Conservation (phyloP, 371 early-diverging fungal genomes). For the Mucor piriformis region DNA sequence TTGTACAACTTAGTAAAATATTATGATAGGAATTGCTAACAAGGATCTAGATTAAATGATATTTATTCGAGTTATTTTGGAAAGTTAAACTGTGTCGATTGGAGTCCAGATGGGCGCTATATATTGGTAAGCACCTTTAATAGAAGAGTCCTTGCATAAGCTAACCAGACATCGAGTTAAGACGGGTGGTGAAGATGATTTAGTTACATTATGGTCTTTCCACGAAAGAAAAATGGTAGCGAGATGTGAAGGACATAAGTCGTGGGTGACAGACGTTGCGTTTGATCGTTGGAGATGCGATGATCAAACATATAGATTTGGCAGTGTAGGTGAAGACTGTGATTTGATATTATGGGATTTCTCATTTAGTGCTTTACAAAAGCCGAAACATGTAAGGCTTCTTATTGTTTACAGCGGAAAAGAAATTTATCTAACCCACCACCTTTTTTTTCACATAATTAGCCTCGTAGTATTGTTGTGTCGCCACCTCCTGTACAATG, state of each 20-base stretch:
- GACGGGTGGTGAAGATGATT: constrained; percentile 95
- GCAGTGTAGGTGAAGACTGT: constrained; percentile 91
- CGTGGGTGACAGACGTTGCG: constrained; percentile 87
- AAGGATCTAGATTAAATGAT: constrained; percentile 36
- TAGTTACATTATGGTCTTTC: constrained; percentile 90
- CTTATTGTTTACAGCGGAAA: no score
- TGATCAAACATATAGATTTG: constrained; percentile 84
- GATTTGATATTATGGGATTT: constrained; percentile 95
- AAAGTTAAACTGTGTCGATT: constrained; percentile 82
- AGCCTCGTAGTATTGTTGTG: constrained; percentile 10
- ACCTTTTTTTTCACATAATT: no score
- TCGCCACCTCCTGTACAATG: constrained; percentile 3
- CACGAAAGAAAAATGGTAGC: constrained; percentile 79
- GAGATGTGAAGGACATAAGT: constrained; percentile 92
- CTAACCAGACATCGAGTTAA: no score
- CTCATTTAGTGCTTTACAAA: constrained; percentile 77
- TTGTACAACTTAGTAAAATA: constrained; percentile 69
- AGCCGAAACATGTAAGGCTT: constrained; percentile 66
- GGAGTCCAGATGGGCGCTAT: constrained; percentile 93
- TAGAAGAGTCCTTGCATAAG: no score
- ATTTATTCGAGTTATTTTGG: constrained; percentile 81
- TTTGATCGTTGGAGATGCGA: constrained; percentile 93
- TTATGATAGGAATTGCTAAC: constrained; percentile 52
- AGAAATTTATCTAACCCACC: no score
- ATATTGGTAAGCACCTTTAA: constrained; percentile 65